These are phyloP conservation scores for Aspergillus udagawae DNA, from an alignment of 2,329 filamentous ascomycete genomes.

Conservation along the genomic window DNA sequence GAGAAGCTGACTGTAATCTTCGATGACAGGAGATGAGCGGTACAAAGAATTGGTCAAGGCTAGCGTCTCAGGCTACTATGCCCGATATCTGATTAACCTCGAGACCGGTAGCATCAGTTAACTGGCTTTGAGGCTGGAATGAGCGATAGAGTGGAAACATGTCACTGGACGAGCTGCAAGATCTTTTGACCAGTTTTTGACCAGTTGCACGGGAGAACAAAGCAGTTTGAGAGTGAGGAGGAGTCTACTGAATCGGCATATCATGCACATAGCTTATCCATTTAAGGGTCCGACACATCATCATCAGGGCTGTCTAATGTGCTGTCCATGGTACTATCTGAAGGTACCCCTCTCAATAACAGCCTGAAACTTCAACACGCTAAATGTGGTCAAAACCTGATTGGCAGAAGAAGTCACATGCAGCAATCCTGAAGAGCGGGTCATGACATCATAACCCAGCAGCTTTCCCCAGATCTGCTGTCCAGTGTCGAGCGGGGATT, in stretches of 20 bases:
- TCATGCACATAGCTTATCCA: neutral
- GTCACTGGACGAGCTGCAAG: neutral
- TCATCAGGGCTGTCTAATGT: too few species aligned
- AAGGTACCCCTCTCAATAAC: too few species aligned
- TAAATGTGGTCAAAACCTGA: neutral
- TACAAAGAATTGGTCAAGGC: neutral
- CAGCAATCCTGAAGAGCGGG: neutral
- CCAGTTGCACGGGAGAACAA: neutral
- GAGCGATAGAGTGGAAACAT: neutral
- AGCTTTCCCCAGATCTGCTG: conserved; percentile 13
- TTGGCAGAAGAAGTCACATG: neutral
- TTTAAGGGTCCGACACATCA: too few species aligned
- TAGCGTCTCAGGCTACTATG: neutral
- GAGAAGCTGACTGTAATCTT: neutral
- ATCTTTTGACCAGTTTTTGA: neutral
- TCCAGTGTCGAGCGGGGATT: neutral
- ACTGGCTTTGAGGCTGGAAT: neutral
- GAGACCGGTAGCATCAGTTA: neutral
- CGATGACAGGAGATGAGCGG: neutral
- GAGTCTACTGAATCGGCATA: too few species aligned
- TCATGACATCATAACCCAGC: conserved; percentile 8
- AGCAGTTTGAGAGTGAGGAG: too few species aligned
- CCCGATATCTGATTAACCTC: neutral
- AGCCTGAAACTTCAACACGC: neutral
- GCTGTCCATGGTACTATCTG: neutral